Percentiles rank a stretch among this genome's conserved stretches.
Conservation (phyloP, 2,329 filamentous ascomycete species). For the Ceratocystis smalleyi region DNA sequence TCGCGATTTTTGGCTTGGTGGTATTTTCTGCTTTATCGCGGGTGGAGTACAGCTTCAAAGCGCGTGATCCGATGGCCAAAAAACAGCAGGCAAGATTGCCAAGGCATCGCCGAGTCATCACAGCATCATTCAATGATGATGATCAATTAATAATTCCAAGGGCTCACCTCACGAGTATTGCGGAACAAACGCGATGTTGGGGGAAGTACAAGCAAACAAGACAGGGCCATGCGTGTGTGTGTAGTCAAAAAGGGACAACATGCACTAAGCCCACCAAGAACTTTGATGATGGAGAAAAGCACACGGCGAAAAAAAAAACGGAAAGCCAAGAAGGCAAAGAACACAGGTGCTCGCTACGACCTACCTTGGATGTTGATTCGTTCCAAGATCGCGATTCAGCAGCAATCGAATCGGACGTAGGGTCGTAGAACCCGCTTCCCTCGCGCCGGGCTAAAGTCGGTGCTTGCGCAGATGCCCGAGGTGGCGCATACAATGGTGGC, state of each 20-base stretch:
- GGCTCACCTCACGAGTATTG: not conserved
- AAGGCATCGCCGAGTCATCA: not conserved
- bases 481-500: conserved; percentile 17
- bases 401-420: conserved; percentile 34
- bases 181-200: not conserved
- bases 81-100: not conserved
- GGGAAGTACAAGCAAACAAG: not conserved
- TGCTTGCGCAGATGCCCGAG: conserved; percentile 22
- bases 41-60: not conserved
- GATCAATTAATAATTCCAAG: not conserved
- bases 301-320: not conserved
- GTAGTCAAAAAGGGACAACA: not conserved
- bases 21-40: not conserved
- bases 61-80: not conserved
- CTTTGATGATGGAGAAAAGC: not conserved
- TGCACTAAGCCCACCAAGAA: no score
- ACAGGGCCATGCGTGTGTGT: not conserved
- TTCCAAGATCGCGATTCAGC: conserved; percentile 33
- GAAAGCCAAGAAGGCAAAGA: not conserved
- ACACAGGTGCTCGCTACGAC: not conserved
- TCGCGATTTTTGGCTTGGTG: not conserved
- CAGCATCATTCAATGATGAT: not conserved
- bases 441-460: conserved; percentile 23
- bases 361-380: conserved; percentile 34
- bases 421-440: conserved; percentile 38